phyloP scores from a whole-genome alignment of 176 grass and related monocot species.

The Avena insularis region DNA sequence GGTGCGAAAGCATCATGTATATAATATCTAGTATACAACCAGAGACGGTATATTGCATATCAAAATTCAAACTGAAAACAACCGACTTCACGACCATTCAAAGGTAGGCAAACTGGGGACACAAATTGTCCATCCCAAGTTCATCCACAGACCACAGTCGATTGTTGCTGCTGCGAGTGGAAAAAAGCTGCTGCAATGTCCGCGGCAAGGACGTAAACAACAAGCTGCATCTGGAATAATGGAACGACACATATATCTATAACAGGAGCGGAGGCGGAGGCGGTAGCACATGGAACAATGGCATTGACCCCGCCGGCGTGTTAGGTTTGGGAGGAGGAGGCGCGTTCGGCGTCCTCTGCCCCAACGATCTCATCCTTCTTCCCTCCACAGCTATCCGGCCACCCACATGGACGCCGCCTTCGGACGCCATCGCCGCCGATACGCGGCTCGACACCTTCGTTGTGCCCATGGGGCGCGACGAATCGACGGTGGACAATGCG shows the following conservation, averaged over 20 bases:
- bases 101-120: no score
- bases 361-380: conserved; percentile 4
- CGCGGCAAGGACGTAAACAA: neutral
- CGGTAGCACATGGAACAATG: neutral
- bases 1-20: no score
- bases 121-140: no score
- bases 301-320: neutral
- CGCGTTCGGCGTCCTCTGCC: neutral
- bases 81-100: no score
- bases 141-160: no score
- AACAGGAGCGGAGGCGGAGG: neutral
- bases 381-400: neutral
- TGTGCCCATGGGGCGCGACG: neutral
- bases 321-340: neutral
- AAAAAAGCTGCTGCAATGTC: no score
- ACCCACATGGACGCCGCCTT: neutral
- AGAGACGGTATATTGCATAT: neutral
- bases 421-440: no score
- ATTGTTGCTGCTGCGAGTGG: no score
- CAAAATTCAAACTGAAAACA: no score
- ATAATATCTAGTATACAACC: no score
- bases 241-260: neutral
- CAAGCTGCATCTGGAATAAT: neutral
- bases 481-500: neutral
- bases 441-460: neutral